Conservation (phyloP, 1,284 basidiomycete species). For the Tilletia walkeri region DNA sequence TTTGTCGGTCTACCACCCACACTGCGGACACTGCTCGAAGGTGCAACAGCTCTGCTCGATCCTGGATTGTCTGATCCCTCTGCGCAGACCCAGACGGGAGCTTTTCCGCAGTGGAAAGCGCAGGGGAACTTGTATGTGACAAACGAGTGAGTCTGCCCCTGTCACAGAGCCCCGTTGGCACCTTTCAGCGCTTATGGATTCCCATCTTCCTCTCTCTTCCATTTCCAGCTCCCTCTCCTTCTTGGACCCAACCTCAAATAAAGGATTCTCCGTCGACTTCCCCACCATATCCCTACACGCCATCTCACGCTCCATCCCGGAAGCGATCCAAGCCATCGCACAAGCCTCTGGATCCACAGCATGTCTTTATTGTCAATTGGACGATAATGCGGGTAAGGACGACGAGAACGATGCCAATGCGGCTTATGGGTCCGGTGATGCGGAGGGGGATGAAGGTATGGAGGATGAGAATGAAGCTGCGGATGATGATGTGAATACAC, state of each 20-base stretch:
- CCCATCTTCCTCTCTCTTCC: neutral
- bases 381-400: constrained; percentile 36
- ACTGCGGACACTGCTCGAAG: neutral
- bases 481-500: neutral
- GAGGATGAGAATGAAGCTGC: neutral
- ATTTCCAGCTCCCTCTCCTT: constrained; percentile 5
- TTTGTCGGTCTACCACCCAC: constrained; percentile 13
- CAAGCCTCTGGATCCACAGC: constrained; percentile 9
- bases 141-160: constrained; percentile 1
- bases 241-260: constrained; percentile 1
- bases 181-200: neutral
- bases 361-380: constrained; percentile 53
- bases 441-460: neutral
- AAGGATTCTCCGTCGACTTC: constrained; percentile 44
- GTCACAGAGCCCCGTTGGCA: neutral
- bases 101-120: neutral
- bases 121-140: constrained; percentile 7
- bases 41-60: neutral
- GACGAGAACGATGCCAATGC: constrained; percentile 30
- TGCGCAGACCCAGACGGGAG: neutral
- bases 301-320: constrained; percentile 42
- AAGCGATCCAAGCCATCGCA: constrained; percentile 23
- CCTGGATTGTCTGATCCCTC: neutral
- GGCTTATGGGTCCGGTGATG: constrained; percentile 25
- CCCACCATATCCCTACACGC: constrained; percentile 49